These are phyloP conservation scores for Penicillium psychrosexuale DNA, from an alignment of 2,329 filamentous ascomycete species.

Conservation along the genomic window DNA sequence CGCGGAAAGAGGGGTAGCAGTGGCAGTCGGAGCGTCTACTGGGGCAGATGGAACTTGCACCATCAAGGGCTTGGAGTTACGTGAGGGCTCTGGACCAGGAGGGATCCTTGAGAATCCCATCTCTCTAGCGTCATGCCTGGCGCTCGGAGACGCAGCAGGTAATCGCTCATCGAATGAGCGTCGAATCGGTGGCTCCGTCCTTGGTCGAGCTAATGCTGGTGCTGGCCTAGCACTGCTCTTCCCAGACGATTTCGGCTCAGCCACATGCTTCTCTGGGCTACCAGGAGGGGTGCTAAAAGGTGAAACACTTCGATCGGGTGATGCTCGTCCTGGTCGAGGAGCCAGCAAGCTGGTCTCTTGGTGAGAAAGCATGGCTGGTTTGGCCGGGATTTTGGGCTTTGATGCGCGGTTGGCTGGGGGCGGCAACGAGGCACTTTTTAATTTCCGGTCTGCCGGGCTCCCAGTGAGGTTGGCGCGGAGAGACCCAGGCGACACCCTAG, in stretches of 20 bases:
- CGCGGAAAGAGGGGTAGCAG: conserved; percentile 43
- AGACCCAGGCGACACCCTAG: conserved; percentile 23
- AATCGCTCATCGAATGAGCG: conserved; percentile 31
- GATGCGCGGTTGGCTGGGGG: conserved; percentile 78
- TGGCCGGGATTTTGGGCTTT: conserved; percentile 65
- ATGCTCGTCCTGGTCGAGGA: conserved; percentile 24
- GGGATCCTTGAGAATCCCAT: conserved; percentile 29
- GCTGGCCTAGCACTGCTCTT: conserved; percentile 14
- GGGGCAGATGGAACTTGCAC: conserved; percentile 32
- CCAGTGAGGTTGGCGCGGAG: conserved; percentile 12
- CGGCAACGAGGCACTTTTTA: conserved; percentile 51
- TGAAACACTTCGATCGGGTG: conserved; percentile 56
- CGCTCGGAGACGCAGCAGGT: conserved; percentile 15
- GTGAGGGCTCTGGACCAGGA: conserved; percentile 27
- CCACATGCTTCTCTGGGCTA: conserved; percentile 61
- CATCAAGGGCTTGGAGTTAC: conserved; percentile 31
- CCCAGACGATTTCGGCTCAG: conserved; percentile 19
- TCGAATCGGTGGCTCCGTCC: conserved; percentile 26
- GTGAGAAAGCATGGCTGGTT: conserved; percentile 38
- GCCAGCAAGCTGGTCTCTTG: conserved; percentile 29
- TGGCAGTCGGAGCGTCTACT: conserved; percentile 19
- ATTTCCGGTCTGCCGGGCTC: conserved; percentile 30
- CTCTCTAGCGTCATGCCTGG: conserved; percentile 29
- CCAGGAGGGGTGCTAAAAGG: conserved; percentile 85
- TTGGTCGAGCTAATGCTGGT: conserved; percentile 23